These are phyloP conservation scores for Talaromyces proteolyticus DNA, from an alignment of 495 filamentous ascomycete species.

Conservation along the genomic window DNA sequence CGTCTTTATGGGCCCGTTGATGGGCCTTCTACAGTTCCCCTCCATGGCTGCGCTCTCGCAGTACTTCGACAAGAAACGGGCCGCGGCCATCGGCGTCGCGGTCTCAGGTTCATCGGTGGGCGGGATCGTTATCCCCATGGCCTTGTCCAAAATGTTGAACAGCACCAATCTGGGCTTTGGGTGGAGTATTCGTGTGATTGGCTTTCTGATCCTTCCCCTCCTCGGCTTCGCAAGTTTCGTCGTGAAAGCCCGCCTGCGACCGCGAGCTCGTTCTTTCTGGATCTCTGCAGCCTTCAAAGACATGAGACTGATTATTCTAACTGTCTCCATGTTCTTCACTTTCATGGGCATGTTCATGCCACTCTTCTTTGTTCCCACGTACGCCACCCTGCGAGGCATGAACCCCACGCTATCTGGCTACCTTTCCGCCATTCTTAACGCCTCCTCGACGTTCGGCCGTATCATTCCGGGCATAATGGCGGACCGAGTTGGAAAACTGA, in stretches of 20 bases:
- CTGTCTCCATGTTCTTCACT: constrained; percentile 32
- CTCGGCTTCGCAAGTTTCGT: not conserved
- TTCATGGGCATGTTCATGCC: constrained; percentile 50
- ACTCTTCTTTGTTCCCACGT: constrained; percentile 50
- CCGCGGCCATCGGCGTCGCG: constrained; percentile 25
- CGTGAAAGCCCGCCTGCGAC: constrained; percentile 32
- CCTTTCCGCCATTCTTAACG: constrained; percentile 26
- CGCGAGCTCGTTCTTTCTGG: constrained; percentile 34
- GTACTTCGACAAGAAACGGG: constrained; percentile 5
- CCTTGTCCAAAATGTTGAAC: constrained; percentile 24
- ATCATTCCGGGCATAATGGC: constrained; percentile 16
- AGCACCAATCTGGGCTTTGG: constrained; percentile 13
- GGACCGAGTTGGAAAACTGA: constrained; percentile 69
- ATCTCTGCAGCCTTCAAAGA: constrained; percentile 34
- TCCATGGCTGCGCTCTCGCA: not conserved
- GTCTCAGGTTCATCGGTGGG: constrained; percentile 41
- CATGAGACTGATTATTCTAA: constrained; percentile 22
- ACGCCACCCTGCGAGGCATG: constrained; percentile 44
- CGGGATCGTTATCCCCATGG: constrained; percentile 22
- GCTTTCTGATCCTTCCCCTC: constrained; percentile 13
- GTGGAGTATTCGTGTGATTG: constrained; percentile 15
- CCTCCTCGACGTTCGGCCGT: constrained; percentile 20
- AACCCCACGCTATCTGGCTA: constrained; percentile 33
- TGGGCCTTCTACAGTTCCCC: constrained; percentile 37
- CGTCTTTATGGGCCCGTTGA: constrained; percentile 43